A percentile compares a stretch with the other conserved stretches of the same genome.
Conservation (phyloP, 192 early-diverging fungal genomes). For the Podila epigama region DNA sequence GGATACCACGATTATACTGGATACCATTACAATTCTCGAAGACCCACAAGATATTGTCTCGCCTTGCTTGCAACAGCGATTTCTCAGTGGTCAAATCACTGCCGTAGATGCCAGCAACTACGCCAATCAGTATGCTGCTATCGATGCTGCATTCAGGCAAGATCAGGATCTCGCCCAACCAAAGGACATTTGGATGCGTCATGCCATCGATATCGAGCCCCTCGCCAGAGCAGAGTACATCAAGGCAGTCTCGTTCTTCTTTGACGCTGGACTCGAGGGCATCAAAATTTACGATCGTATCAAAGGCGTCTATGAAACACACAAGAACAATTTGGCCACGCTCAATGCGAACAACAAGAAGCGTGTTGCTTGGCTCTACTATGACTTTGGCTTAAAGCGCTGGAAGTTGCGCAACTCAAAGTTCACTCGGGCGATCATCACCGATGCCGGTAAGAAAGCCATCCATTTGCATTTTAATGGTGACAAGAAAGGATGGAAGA, state of each 20-base stretch:
- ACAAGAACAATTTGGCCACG: conserved; percentile 8
- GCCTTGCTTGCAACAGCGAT: conserved; percentile 38
- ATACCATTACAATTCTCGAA: conserved; percentile 26
- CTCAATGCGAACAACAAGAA: conserved; percentile 23
- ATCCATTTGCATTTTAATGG: neutral
- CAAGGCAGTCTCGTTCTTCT: conserved; percentile 51
- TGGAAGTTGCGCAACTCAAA: conserved; percentile 37
- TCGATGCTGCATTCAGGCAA: conserved; percentile 7
- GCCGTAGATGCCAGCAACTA: neutral
- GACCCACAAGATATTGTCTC: conserved; percentile 46
- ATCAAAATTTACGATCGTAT: conserved; percentile 38
- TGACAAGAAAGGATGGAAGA: neutral
- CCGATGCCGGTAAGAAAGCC: conserved; percentile 48
- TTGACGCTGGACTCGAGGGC: conserved; percentile 30
- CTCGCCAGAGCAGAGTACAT: conserved; percentile 46
- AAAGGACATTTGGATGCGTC: conserved; percentile 25
- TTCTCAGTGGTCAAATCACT: neutral
- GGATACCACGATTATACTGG: too few relatives aligned
- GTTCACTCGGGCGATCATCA: conserved; percentile 48
- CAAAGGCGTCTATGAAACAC: conserved; percentile 18
- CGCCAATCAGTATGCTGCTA: neutral
- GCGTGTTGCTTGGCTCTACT: conserved; percentile 51
- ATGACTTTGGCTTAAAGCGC: conserved; percentile 17
- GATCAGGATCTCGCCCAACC: neutral
- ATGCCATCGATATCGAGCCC: conserved; percentile 22